These are phyloP conservation scores for Somion occarium DNA, from an alignment of 1,284 basidiomycete genomes.

Conservation along the genomic window DNA sequence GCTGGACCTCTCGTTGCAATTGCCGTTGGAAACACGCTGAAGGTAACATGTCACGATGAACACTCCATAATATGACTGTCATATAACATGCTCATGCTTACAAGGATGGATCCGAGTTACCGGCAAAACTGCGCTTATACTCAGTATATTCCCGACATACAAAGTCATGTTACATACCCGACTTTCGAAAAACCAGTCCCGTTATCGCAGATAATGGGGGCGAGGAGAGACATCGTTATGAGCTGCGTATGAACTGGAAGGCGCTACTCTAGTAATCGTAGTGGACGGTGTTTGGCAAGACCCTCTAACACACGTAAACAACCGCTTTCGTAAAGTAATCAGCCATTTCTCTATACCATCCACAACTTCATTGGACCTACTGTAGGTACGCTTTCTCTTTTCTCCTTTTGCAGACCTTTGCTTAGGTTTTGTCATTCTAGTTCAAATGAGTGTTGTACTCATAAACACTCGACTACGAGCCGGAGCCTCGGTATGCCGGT, in stretches of 20 bases:
- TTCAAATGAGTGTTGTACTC: neutral
- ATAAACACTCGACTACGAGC: too few species aligned
- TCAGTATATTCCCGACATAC: constrained; percentile 14
- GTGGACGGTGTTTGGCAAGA: neutral
- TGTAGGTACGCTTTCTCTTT: neutral
- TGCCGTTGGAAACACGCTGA: constrained; percentile 91
- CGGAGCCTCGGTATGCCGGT: neutral
- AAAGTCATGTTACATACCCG: constrained; percentile 55
- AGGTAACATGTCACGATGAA: constrained; percentile 3
- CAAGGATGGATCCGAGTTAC: constrained; percentile 99
- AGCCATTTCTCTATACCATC: neutral
- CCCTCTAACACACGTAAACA: neutral
- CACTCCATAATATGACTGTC: neutral
- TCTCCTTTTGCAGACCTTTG: neutral
- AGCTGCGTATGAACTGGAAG: neutral
- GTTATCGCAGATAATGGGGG: constrained; percentile 95
- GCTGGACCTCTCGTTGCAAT: constrained; percentile 82
- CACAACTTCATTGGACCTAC: neutral
- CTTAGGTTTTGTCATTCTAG: neutral
- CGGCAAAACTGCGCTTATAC: constrained; percentile 73
- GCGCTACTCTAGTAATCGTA: neutral
- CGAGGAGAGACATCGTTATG: constrained; percentile 65
- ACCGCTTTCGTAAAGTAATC: neutral
- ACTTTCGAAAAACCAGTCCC: constrained; percentile 98
- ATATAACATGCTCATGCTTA: constrained; percentile 35